Evolutionary conservation across 441 rosid species (phyloP).

Genomic region (Metrosideros polymorpha): DNA sequence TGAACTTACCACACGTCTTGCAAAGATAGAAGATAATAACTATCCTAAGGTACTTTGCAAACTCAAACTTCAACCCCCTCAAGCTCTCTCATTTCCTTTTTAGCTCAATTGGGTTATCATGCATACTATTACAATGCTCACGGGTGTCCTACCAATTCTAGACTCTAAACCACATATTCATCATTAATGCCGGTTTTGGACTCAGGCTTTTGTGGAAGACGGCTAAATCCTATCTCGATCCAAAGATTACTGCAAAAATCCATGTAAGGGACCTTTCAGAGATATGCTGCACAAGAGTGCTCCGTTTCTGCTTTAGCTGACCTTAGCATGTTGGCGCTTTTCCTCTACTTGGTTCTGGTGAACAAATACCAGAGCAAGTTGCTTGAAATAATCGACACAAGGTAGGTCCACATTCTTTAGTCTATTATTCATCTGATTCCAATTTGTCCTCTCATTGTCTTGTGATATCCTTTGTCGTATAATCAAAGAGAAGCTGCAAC

Average conservation of each 20-base stretch:
- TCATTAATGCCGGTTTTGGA: conserved; percentile 83
- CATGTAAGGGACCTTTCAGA: conserved; percentile 21
- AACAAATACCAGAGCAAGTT: conserved; percentile 72
- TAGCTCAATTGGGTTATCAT: rapidly evolving
- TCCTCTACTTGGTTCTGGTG: conserved; percentile 53
- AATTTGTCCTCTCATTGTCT: neutral
- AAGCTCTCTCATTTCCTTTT: neutral
- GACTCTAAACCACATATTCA: conserved; percentile 77
- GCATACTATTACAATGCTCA: neutral
- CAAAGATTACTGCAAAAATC: conserved; percentile 55
- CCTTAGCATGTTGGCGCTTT: conserved; percentile 8
- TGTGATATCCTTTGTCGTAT: neutral
- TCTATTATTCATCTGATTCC: neutral
- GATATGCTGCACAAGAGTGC: neutral
- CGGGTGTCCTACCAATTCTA: conserved; percentile 1
- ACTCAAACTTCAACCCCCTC: neutral
- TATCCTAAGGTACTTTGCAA: conserved; percentile 69
- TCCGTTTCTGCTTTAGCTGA: neutral
- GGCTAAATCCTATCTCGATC: conserved; percentile 43
- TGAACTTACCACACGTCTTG: conserved; percentile 63
- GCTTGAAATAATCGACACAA: conserved; percentile 78
- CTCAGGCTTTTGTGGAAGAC: conserved; percentile 67
- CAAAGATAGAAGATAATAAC: conserved; percentile 82
- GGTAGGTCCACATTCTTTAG: conserved; percentile 15
- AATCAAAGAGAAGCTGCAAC: neutral